phyloP scores from a whole-genome alignment of 805 yeast genomes.

The Spathaspora gorwiae region DNA sequence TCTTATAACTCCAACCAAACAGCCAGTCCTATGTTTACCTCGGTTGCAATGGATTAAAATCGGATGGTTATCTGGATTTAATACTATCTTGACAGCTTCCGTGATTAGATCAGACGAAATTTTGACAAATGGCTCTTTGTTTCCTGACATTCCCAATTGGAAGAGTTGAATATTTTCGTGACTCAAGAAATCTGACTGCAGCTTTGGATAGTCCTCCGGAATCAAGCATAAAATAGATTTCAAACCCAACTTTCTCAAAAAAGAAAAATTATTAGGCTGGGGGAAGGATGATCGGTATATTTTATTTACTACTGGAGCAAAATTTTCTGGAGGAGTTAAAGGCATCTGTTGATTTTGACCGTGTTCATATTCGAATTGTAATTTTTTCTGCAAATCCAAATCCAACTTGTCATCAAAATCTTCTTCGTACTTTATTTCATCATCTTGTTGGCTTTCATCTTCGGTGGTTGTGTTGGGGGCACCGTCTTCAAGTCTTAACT shows the following conservation, averaged over 20 bases:
- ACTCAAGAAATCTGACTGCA: constrained; percentile 60
- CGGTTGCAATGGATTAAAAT: constrained; percentile 90
- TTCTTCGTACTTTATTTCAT: constrained; percentile 28
- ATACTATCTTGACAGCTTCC: constrained; percentile 72
- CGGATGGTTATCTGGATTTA: constrained; percentile 87
- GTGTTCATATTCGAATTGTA: constrained; percentile 14
- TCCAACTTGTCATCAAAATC: constrained; percentile 40
- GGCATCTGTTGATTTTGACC: constrained; percentile 12
- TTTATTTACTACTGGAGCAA: constrained; percentile 67
- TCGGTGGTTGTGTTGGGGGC: constrained; percentile 18
- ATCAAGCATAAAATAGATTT: constrained; percentile 78
- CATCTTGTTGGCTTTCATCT: constrained; percentile 20
- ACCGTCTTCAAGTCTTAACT: constrained; percentile 20
- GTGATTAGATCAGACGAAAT: constrained; percentile 63
- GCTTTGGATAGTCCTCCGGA: constrained; percentile 87
- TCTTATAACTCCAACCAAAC: constrained; percentile 88
- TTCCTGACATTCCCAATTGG: constrained; percentile 92
- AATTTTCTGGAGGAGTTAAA: constrained; percentile 81
- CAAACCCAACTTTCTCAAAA: constrained; percentile 56
- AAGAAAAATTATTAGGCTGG: constrained; percentile 72
- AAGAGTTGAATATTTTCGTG: constrained; percentile 62
- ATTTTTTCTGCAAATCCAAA: constrained; percentile 15
- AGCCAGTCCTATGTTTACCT: constrained; percentile 96
- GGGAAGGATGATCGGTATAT: constrained; percentile 92
- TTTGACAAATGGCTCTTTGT: constrained; percentile 90